Percentiles rank a stretch among this genome's conserved stretches.
phyloP scores from a whole-genome alignment of 1,284 basidiomycete genomes.

The Rhodotorula sp. region DNA sequence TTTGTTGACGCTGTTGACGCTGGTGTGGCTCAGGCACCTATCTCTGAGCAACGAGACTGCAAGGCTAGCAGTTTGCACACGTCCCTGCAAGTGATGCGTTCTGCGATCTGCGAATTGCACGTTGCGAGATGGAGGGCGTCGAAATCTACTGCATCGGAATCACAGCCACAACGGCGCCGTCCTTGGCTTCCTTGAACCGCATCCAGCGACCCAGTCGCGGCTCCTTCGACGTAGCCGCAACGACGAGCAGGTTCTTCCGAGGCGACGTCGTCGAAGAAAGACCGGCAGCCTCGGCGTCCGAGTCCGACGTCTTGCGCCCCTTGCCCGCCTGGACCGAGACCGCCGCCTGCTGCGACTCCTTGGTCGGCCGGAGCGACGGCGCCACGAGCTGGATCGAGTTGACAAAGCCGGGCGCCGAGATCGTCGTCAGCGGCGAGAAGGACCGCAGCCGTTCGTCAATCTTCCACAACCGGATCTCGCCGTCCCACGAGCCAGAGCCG shows the following conservation, averaged over 20 bases:
- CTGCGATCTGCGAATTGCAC: background rate
- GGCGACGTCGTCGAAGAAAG: background rate
- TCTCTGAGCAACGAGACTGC: too few species aligned
- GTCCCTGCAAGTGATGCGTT: background rate
- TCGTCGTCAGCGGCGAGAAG: constrained; percentile 64
- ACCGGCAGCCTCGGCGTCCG: constrained; percentile 29
- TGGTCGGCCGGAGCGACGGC: constrained; percentile 57
- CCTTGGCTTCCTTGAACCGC: constrained; percentile 66
- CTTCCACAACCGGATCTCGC: constrained; percentile 82
- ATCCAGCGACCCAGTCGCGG: constrained; percentile 87
- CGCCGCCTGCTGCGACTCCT: constrained; percentile 19
- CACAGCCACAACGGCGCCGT: constrained; percentile 64
- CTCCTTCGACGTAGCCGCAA: constrained; percentile 81
- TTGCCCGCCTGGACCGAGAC: constrained; percentile 24
- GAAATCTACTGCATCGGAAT: constrained; percentile 28
- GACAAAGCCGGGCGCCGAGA: constrained; percentile 72
- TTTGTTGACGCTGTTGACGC: too few species aligned
- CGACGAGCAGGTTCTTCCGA: constrained; percentile 59
- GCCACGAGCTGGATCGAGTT: constrained; percentile 83
- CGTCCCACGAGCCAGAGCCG: constrained; percentile 92
- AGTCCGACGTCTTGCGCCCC: constrained; percentile 47
- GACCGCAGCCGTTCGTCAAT: constrained; percentile 71
- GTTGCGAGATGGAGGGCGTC: background rate
- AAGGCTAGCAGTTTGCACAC: too few species aligned
- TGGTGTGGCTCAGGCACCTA: too few species aligned